Conservation (phyloP, 352 stramenopile genomes). For the Phytophthora meadii region DNA sequence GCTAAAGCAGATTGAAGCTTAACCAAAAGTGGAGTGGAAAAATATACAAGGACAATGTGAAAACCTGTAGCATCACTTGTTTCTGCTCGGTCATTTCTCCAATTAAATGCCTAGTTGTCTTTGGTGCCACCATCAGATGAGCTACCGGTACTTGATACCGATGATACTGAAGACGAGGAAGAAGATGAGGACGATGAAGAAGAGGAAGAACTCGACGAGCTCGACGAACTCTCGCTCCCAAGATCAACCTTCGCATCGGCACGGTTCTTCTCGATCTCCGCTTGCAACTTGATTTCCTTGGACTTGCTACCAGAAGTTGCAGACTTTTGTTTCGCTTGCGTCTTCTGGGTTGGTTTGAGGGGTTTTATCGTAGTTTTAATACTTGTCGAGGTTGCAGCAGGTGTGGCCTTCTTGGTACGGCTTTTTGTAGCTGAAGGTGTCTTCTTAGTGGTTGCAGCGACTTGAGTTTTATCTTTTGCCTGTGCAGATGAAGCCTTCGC, state of each 20-base stretch:
- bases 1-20: constrained; percentile 28
- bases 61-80: constrained; percentile 1
- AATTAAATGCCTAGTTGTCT: constrained; percentile 3
- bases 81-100: constrained; percentile 1
- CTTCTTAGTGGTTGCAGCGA: constrained; percentile 16
- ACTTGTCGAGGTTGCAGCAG: neutral
- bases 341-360: constrained; percentile 13
- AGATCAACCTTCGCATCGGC: constrained; percentile 32
- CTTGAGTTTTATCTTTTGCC: constrained; percentile 7
- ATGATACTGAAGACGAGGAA: constrained; percentile 55
- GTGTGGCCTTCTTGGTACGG: constrained; percentile 20
- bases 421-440: constrained; percentile 13
- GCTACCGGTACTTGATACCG: constrained; percentile 60
- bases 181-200: constrained; percentile 59
- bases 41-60: constrained; percentile 4
- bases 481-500: constrained; percentile 17
- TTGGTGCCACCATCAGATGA: constrained; percentile 50
- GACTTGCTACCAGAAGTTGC: constrained; percentile 8
- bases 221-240: constrained; percentile 61
- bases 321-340: constrained; percentile 17
- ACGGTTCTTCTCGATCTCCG: constrained; percentile 35
- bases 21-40: neutral
- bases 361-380: constrained; percentile 10
- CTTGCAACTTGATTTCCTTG: constrained; percentile 21
- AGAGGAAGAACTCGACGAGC: constrained; percentile 52